Evolutionary conservation across 345 rosid species (phyloP).

Genomic region (Ricinus communis): DNA sequence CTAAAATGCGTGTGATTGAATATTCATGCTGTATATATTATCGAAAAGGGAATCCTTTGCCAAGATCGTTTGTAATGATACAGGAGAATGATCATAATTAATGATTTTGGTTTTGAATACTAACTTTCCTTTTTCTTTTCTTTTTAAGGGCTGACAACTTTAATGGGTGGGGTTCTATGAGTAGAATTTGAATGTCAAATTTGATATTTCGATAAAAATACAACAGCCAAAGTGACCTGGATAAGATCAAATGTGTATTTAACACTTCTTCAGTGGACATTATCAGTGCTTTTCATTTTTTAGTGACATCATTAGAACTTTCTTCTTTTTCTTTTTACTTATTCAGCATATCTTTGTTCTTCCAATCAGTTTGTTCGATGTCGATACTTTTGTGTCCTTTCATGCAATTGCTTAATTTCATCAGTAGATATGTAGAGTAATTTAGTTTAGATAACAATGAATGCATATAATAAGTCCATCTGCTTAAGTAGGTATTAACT

Average conservation of each 20-base stretch:
- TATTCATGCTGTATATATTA: no score
- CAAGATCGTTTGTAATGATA: no score
- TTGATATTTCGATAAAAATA: neutral
- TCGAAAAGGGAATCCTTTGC: no score
- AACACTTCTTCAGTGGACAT: neutral
- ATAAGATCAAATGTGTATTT: neutral
- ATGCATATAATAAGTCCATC: neutral
- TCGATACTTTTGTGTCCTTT: no score
- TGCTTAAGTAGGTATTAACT: neutral
- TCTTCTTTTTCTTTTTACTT: neutral
- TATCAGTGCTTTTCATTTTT: neutral
- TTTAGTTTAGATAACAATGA: no score
- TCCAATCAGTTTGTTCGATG: slow-evolving; percentile 3
- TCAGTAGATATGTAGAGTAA: neutral
- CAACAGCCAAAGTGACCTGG: neutral
- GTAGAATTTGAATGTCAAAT: neutral
- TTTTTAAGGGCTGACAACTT: neutral
- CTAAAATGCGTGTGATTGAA: no score
- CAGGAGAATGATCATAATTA: neutral
- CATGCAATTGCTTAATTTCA: neutral
- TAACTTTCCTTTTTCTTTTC: neutral
- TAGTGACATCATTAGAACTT: no score
- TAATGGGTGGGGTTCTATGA: neutral
- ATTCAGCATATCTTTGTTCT: neutral
- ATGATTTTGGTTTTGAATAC: neutral